Percentiles rank a stretch among this genome's conserved stretches.
phyloP scores from a whole-genome alignment of 2,329 filamentous ascomycete species.

The Xylaria sp. region DNA sequence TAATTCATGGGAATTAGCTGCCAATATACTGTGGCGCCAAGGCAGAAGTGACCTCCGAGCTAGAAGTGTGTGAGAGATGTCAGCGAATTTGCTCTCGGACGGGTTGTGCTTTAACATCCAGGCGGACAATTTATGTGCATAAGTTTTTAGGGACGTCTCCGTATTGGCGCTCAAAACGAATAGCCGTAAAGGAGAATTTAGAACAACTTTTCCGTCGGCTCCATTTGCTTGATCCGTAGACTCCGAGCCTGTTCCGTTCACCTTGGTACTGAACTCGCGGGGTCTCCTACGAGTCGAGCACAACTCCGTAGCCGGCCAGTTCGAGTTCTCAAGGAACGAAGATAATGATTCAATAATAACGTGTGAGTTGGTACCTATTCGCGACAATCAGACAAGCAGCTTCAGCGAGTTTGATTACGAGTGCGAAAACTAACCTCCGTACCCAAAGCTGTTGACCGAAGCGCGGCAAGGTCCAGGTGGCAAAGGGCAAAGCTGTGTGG shows the following conservation, averaged over 20 bases:
- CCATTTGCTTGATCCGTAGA: not conserved
- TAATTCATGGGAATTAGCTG: constrained; percentile 1
- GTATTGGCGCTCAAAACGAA: constrained; percentile 17
- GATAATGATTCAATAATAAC: constrained; percentile 21
- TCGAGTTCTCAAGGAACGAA: constrained; percentile 10
- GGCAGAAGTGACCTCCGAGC: constrained; percentile 19
- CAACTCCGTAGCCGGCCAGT: not conserved
- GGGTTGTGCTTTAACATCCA: not conserved
- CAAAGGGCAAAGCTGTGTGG: constrained; percentile 14
- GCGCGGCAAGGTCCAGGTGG: constrained; percentile 24
- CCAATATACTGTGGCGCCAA: constrained; percentile 15
- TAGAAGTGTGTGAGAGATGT: constrained; percentile 14
- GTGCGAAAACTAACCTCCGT: constrained; percentile 9
- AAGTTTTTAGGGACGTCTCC: constrained; percentile 12
- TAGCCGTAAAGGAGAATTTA: not conserved
- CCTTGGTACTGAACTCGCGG: not conserved
- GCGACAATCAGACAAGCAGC: not conserved
- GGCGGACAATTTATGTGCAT: constrained; percentile 7
- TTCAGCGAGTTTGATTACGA: not conserved
- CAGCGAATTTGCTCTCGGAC: not conserved
- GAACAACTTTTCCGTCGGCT: too few relatives aligned
- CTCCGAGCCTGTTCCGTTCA: not conserved
- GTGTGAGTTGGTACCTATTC: constrained; percentile 14
- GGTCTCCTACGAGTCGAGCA: too few relatives aligned
- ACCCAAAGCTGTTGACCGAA: constrained; percentile 26